A percentile compares a stretch with the other conserved stretches of the same genome.
phyloP scores from a whole-genome alignment of 371 early-diverging fungal genomes.

The Mucor lusitanicus region DNA sequence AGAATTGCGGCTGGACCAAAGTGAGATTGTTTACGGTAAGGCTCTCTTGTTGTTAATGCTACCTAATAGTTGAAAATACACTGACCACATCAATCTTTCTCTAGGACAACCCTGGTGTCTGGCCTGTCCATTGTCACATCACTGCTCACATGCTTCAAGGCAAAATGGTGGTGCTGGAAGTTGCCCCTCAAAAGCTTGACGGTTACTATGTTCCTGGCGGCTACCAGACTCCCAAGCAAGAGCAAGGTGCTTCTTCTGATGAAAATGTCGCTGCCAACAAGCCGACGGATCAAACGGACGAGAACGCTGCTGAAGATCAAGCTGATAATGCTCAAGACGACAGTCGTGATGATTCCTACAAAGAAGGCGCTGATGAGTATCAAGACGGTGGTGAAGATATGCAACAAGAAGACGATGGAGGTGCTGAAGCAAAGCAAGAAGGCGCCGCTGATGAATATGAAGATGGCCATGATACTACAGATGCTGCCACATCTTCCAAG shows the following conservation, averaged over 20 bases:
- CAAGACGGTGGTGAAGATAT: background rate
- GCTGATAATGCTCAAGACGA: too few species aligned
- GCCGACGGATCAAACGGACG: too few species aligned
- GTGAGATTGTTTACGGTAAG: conserved; percentile 33
- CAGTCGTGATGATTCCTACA: too few species aligned
- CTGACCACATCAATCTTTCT: background rate
- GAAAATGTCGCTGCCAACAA: too few species aligned
- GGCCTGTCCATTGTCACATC: conserved; percentile 56
- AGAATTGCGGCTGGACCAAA: conserved; percentile 42
- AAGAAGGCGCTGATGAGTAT: too few species aligned
- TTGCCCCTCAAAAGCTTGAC: conserved; percentile 22
- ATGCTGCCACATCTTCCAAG: too few species aligned
- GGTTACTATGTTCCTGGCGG: background rate
- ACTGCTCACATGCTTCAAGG: conserved; percentile 52
- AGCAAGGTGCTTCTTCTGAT: too few species aligned
- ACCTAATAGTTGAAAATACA: too few species aligned
- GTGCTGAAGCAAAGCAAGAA: too few species aligned
- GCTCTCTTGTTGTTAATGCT: background rate
- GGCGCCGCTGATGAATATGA: background rate
- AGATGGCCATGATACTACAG: background rate
- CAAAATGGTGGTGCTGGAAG: conserved; percentile 39
- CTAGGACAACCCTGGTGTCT: conserved; percentile 51
- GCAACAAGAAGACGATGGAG: background rate
- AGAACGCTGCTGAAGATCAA: too few species aligned
- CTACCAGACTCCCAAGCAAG: too few species aligned